These are phyloP conservation scores for Sonneratia caseolaris DNA, from an alignment of 345 rosid species.

Conservation along the genomic window DNA sequence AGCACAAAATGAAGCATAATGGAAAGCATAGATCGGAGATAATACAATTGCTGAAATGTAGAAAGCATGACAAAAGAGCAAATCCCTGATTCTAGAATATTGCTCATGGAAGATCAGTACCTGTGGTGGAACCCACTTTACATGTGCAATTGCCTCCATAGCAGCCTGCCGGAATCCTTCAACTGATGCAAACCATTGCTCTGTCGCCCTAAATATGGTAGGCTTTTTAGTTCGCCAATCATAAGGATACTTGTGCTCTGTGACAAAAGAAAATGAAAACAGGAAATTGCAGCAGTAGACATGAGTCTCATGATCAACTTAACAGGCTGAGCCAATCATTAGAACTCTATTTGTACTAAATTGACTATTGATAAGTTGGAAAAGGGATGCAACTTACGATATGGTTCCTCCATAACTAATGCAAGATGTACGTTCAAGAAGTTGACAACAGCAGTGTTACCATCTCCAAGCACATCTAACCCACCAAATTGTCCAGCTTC, in stretches of 20 bases:
- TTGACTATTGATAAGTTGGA: background rate
- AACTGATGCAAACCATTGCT: slow-evolving; percentile 99
- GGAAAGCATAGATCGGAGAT: background rate
- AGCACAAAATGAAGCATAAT: background rate
- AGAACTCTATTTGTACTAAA: background rate
- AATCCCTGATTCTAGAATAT: background rate
- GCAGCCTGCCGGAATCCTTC: slow-evolving; percentile 78
- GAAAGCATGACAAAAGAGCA: background rate
- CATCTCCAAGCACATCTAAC: slow-evolving; percentile 89
- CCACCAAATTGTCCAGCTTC: slow-evolving; percentile 85
- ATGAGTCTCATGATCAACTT: background rate
- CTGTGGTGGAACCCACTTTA: slow-evolving; percentile 93
- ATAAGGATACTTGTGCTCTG: slow-evolving; percentile 92
- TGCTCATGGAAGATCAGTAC: slow-evolving; percentile 25
- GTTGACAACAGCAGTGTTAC: slow-evolving; percentile 69
- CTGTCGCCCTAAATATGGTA: slow-evolving; percentile 93
- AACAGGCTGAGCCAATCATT: background rate
- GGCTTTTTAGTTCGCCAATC: slow-evolving; percentile 98
- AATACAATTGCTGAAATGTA: background rate
- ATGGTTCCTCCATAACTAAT: slow-evolving; percentile 77
- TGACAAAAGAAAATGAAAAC: slow-evolving; percentile 14
- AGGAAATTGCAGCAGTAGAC: slow-evolving; percentile 2
- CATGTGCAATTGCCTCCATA: slow-evolving; percentile 70
- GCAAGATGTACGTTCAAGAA: slow-evolving; percentile 64
- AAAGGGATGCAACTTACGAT: slow-evolving; percentile 37